A percentile compares a stretch with the other conserved stretches of the same genome.
Evolutionary conservation across 257 asterid genomes (phyloP).

Genomic region (Penstemon newberryi): DNA sequence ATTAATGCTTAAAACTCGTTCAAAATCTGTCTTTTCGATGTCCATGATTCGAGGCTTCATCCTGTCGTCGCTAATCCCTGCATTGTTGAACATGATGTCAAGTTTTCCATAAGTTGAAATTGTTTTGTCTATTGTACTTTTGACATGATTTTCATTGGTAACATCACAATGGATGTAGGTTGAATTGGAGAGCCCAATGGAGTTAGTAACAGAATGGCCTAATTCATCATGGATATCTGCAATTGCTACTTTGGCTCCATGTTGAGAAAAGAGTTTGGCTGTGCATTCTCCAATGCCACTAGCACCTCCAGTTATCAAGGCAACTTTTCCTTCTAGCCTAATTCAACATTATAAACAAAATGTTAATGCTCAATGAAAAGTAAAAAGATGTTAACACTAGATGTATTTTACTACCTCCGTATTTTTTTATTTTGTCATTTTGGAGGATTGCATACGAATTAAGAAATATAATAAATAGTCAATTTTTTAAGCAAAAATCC

Average conservation of each 20-base stretch:
- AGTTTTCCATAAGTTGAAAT: constrained; percentile 47
- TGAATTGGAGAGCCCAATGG: constrained; percentile 37
- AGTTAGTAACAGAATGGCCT: constrained; percentile 33
- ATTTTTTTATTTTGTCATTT: too few relatives aligned
- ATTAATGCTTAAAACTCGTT: constrained; percentile 41
- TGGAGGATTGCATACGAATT: too few relatives aligned
- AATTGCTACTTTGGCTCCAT: constrained; percentile 62
- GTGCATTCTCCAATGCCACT: constrained; percentile 27
- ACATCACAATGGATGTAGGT: constrained; percentile 56
- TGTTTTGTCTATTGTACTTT: constrained; percentile 39
- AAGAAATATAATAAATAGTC: too few relatives aligned
- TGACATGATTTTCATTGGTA: constrained; percentile 45
- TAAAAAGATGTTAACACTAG: too few relatives aligned
- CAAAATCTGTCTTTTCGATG: constrained; percentile 33
- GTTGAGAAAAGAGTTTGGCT: constrained; percentile 43
- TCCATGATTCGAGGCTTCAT: constrained; percentile 36
- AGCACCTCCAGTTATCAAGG: constrained; percentile 56
- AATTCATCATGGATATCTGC: constrained; percentile 51
- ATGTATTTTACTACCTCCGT: too few relatives aligned
- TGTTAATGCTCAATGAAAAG: neutral
- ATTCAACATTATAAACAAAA: neutral
- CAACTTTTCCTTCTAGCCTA: constrained; percentile 69
- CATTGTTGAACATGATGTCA: constrained; percentile 64
- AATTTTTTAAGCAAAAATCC: too few relatives aligned
- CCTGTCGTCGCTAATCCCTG: constrained; percentile 40